These are phyloP conservation scores for Chamaenerion angustifolium DNA, from an alignment of 345 rosid genomes.

Conservation along the genomic window DNA sequence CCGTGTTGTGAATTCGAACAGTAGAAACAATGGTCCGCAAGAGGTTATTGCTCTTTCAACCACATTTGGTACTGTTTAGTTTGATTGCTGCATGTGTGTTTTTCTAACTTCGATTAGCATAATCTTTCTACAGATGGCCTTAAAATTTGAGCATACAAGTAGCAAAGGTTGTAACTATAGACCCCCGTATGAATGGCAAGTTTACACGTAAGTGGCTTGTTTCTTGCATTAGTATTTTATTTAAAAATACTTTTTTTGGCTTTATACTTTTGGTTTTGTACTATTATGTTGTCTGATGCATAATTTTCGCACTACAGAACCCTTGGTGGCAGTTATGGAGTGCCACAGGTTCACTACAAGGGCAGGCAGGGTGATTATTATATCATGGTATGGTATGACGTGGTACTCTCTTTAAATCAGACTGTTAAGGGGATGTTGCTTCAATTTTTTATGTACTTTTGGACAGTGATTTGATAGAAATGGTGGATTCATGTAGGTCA, in stretches of 20 bases:
- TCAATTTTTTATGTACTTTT: too few relatives aligned
- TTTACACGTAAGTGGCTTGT: conserved; percentile 52
- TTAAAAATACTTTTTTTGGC: background rate
- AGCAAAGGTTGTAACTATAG: conserved; percentile 96
- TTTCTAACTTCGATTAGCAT: background rate
- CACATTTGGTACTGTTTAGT: background rate
- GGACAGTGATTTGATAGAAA: background rate
- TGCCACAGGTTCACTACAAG: conserved; percentile 70
- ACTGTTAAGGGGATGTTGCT: too few relatives aligned
- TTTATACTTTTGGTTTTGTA: background rate
- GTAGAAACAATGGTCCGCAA: conserved; percentile 32
- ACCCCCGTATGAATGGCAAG: conserved; percentile 97
- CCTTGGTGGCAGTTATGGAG: conserved; percentile 70
- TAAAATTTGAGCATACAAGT: conserved; percentile 81
- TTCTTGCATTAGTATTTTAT: background rate
- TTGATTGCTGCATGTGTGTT: background rate
- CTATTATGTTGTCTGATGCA: background rate
- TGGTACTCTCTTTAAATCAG: background rate
- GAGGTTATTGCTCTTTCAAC: conserved; percentile 5
- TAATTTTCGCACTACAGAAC: conserved; percentile 17
- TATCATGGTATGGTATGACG: conserved; percentile 47
- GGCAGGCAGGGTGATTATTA: conserved; percentile 94
- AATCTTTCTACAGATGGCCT: conserved; percentile 51
- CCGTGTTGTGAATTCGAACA: conserved; percentile 43
- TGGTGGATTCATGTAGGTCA: conserved; percentile 44